Evolutionary conservation across 768 basidiomycete genomes (phyloP).

Genomic region (Lentinula sp.): DNA sequence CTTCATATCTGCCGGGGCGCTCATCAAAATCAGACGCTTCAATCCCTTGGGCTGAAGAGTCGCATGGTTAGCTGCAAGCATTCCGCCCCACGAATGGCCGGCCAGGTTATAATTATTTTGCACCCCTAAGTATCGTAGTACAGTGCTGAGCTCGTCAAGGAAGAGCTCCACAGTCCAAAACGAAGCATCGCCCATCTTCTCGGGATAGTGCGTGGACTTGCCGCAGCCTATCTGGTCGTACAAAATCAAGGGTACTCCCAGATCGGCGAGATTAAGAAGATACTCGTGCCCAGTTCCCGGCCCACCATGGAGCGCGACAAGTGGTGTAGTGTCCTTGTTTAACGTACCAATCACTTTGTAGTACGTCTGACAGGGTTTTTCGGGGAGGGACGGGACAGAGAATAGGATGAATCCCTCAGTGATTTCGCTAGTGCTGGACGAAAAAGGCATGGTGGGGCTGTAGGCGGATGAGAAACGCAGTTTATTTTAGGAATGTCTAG

Average conservation of each 20-base stretch:
- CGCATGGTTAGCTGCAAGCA: conserved; percentile 27
- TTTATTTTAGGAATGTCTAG: neutral
- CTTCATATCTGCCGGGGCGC: conserved; percentile 20
- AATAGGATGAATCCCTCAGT: conserved; percentile 23
- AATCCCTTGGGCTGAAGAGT: conserved; percentile 23
- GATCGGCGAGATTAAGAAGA: conserved; percentile 26
- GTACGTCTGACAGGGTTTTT: conserved; percentile 31
- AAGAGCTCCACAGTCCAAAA: conserved; percentile 38
- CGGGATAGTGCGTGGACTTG: conserved; percentile 34
- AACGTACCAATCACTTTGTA: conserved; percentile 33
- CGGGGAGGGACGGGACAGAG: conserved; percentile 15
- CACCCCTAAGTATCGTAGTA: conserved; percentile 31
- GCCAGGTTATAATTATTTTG: conserved; percentile 27
- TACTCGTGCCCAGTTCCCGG: conserved; percentile 33
- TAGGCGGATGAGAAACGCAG: neutral
- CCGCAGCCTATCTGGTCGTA: conserved; percentile 42
- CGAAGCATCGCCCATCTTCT: conserved; percentile 27
- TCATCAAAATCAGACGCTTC: conserved; percentile 22
- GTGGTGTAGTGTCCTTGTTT: conserved; percentile 20
- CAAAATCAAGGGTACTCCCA: conserved; percentile 34
- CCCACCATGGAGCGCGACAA: conserved; percentile 38
- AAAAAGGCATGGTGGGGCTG: neutral
- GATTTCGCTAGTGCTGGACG: conserved; percentile 7
- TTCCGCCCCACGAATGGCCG: conserved; percentile 43
- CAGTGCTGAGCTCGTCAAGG: conserved; percentile 30